Base-by-base conservation (phyloP, 2,329 filamentous ascomycete species). In the Aspergillus spinulosporus region DNA sequence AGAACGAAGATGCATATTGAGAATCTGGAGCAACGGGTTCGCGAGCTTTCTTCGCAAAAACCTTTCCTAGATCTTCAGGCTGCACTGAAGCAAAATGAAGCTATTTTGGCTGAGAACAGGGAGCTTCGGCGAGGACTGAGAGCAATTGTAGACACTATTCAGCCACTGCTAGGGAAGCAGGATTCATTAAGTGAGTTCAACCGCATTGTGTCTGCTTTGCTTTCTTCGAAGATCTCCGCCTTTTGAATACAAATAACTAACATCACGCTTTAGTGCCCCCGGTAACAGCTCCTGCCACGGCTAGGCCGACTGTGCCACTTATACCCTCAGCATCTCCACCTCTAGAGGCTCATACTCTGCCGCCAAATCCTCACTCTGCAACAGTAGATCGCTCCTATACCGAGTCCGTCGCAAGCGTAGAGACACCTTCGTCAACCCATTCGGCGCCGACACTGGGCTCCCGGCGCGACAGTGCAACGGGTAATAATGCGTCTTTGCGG, bases 21-120 rank as follows among this genome's bases (percentile, higher is more conserved):
- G 69, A 77, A 75, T 5, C 78, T 94, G 57, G 88, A 94, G 72
- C 80, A 80, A 58, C 82, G 84, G 59, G 92, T 95, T 59, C 80
- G 83, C 54, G 88, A 93, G 60, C 80, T 95, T 63, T 89, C 89
- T 56, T 87, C 83, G 56, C 88, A 91, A 74, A 86, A 92, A 72
- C 90, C 90, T 0, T 92, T 92, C 65, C 87, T 90, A 69, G 91
- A 96, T 69, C 82, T 96, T 15, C 90, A 95, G 72, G 80, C 84
- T 29, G 89, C 86, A 6, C 73, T 93, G 54, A 81, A 84, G 32
- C 86, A 91, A 72, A 92, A 91, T 76, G 88, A 93, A 68, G 82
- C 83, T 11, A 84, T 91, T 52, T 84, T 91, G 75, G 84, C 84
- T 32, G 90, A 96, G 75, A 93, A 94, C 76, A 83, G 84, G 59